These are phyloP conservation scores for Alternaria gansuensis DNA, from an alignment of 2,329 filamentous ascomycete species.

Conservation along the genomic window DNA sequence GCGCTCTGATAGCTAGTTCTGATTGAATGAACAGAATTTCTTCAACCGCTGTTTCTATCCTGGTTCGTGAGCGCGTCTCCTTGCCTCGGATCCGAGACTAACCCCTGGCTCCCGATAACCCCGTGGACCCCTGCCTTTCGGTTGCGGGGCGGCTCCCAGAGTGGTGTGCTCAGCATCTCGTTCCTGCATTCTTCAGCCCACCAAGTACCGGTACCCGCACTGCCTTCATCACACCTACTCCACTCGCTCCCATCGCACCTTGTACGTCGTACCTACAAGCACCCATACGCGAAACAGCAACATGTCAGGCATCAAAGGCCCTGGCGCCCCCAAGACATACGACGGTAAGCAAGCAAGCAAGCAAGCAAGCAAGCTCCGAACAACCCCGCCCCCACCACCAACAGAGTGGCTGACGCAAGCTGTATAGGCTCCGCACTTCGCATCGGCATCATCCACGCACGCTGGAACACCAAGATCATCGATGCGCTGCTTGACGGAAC, in stretches of 20 bases:
- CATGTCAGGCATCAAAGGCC: slow-evolving; percentile 69
- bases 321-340: slow-evolving; percentile 65
- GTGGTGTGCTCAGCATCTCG: slow-evolving; percentile 15
- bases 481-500: slow-evolving; percentile 82
- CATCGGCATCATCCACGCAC: slow-evolving; percentile 93
- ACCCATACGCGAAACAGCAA: background rate
- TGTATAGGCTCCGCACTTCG: slow-evolving; percentile 69
- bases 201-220: slow-evolving; percentile 15
- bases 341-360: slow-evolving; percentile 60
- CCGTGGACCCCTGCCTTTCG: slow-evolving; percentile 25
- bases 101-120: slow-evolving; percentile 27
- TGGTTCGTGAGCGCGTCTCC: background rate
- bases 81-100: background rate
- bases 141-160: slow-evolving; percentile 29
- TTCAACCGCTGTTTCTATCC: slow-evolving; percentile 1
- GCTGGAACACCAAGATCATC: slow-evolving; percentile 93
- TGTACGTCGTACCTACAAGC: background rate
- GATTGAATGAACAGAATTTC: slow-evolving; percentile 29
- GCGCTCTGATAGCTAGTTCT: slow-evolving; percentile 20
- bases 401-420: slow-evolving; percentile 16
- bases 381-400: slow-evolving; percentile 14
- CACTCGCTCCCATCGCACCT: background rate
- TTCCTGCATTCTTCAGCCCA: slow-evolving; percentile 42
- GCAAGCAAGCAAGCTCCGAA: slow-evolving; percentile 26
- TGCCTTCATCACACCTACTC: background rate